Evolutionary conservation across 1,284 basidiomycete species (phyloP), one percentile per base, ranked within the genome.

Genomic region (Ustilago shanxiensis): DNA sequence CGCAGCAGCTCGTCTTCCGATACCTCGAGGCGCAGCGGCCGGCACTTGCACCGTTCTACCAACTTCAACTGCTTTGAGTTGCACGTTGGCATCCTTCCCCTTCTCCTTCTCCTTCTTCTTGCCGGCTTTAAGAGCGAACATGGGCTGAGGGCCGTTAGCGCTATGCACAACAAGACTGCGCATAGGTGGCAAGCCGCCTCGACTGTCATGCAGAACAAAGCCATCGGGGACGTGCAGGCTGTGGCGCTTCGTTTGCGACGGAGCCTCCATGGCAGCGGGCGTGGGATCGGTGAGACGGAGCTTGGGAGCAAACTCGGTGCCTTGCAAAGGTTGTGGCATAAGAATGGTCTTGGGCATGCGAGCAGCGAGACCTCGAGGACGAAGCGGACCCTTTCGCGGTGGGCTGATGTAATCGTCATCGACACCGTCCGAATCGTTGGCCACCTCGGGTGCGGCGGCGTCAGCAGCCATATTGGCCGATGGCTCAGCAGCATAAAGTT

Each of bases 1-100:
- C 24, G 67, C 77, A n/a, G 79, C 79, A 28, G 79, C 83, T 54
- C 84, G 74, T 22, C 83, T 70, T 16, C 84, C 83, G 33, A 85
- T 82, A 6, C 79, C 79, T 8, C 60, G 54, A 2, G 84, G 84
- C 16, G 83, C 81, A 14, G 78, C 67, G 0, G 75, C 72, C 1
- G 84, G 84, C 22, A 78, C 68, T 22, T 78, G 75, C 0, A 78
- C 65, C 0, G 63, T 70, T 18, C 74, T 33, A 29, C 56, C 66
- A 2, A 77, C 70, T 35, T 77, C 66, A 49, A 78, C 63, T 10
- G 68, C 65, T 54, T 76, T 79, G 60, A 80, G 75, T 14, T 65
- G 66, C 16, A 49, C 29, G 31, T 74, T 31, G 4, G 58, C 39
- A 22, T 56, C 58, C 13, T 78, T 67, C 18, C 72, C 66, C 66